Conservation (phyloP, 2,329 filamentous ascomycete genomes). For the Ophiostoma pallidulum region DNA sequence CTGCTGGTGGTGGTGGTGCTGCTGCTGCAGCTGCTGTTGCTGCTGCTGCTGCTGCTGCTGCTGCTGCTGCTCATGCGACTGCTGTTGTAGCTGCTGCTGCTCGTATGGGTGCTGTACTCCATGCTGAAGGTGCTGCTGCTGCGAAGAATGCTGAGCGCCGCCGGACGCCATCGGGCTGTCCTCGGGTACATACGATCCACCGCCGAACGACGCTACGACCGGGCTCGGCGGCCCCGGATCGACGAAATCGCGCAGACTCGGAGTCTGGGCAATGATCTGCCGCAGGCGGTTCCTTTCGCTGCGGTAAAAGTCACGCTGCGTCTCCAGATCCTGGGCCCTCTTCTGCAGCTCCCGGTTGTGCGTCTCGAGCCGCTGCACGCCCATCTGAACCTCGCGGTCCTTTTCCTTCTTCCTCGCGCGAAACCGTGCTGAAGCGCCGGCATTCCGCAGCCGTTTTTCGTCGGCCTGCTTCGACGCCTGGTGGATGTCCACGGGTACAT, state of each 20-base stretch:
- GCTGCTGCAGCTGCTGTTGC: neutral
- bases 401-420: slow-evolving; percentile 73
- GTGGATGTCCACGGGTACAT: slow-evolving; percentile 67
- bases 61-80: slow-evolving; percentile 1
- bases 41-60: neutral
- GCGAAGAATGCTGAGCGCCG: neutral
- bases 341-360: slow-evolving; percentile 56
- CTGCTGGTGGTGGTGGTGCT: slow-evolving; percentile 3
- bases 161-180: slow-evolving; percentile 25
- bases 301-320: slow-evolving; percentile 64
- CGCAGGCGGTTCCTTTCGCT: slow-evolving; percentile 62
- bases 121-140: neutral
- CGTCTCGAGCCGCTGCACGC: slow-evolving; percentile 59
- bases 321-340: slow-evolving; percentile 42
- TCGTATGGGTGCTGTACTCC: neutral
- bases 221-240: slow-evolving; percentile 45
- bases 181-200: slow-evolving; percentile 28
- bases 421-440: slow-evolving; percentile 75
- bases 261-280: slow-evolving; percentile 53
- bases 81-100: slow-evolving; percentile 2
- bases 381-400: slow-evolving; percentile 61
- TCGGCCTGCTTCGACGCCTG: slow-evolving; percentile 75
- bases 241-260: slow-evolving; percentile 44
- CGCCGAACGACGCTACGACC: slow-evolving; percentile 23
- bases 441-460: slow-evolving; percentile 78